Base-by-base conservation (phyloP, 305 asterid species). In the Fraxinus latifolia region DNA sequence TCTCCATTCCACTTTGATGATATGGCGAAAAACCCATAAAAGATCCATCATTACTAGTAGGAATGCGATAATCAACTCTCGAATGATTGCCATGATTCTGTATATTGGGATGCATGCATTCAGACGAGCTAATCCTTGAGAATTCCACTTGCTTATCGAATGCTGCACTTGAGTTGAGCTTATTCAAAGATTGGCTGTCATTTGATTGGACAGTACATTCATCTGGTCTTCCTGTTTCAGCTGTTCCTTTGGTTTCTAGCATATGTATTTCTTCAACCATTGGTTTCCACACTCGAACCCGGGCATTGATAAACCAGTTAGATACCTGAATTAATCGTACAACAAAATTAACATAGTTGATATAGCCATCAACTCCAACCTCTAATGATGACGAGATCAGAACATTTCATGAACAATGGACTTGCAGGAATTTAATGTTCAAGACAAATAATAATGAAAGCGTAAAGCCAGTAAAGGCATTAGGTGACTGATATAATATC, bases 251-350 rank as follows among this genome's bases (percentile, higher is more conserved):
- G 1, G 93, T 88, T 72, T 94, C 98, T 27, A 93, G 90, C 86
- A 83, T 89, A 90, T 94, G 96, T 33, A 94, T 91, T 79, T 94
- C 98, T 81, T 94, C 98, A 7, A 94, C 95, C 98, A 94, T 94
- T 0, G 98, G 98, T 78, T 94, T 94, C 98, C 97, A 94, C 9
- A 94, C 89, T 15, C 98, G 95, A 39, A 93, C 98, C 0, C 98
- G 94, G 0, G 97, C 97, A 12, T 92, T 93, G 82, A 93, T 93
- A 58, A 92, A 93, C 97, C 97, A 93, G 82, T 93, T 93, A 0
- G 97, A 93, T 5, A 94, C 98, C 98, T 94, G 78, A 27, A 76
- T 19, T 15, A 9, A 47, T 47, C 58, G 19, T 14, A 62, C 70
- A 78, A 60, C 15, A 9, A 4, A 23, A 53, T 77, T 31, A 60